Evolutionary conservation across 164 flowering plant species (phyloP), one percentile per base, ranked within the genome.

Genomic region (Dillenia turbinata): DNA sequence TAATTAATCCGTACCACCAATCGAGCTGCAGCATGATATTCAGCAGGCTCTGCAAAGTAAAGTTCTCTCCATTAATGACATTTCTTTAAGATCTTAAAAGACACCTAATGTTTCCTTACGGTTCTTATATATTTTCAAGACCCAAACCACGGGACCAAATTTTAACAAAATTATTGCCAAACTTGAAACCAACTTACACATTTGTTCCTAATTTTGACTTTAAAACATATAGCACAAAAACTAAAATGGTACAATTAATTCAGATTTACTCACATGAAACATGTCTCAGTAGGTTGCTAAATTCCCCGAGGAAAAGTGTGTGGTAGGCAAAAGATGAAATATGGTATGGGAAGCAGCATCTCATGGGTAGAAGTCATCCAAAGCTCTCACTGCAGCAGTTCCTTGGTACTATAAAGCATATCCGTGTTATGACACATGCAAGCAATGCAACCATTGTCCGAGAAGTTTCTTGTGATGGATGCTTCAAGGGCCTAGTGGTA

Each of bases 271-370:
- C 68, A 90, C 97, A 61, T 94, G 98, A 70, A 94, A 94, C 98
- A 94, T 94, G 64, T 94, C 97, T 97, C 98, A 94, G 58, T 97
- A 24, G 98, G 97, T 56, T 81, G 95, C 98, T 94, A 69, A 94
- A 86, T 65, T 94, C 98, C n/a, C 98, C 96, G 1, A 94, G 92
- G 79, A 94, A 94, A 9, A 94, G 75, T 3, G 89, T 77, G 71
- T 94, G 91, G 71, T 94, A 94, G n/a, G 92, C 95, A 48, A 94
- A 97, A 0, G 97, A 85, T 0, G 98, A 86, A 8, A 94, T 85
- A 94, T 89, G 59, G 98, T 90, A 77, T 91, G 98, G 6, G 98
- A 91, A 65, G 96, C 96, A 46, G 97, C 97, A 54, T 94, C 98
- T 9, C 82, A 76, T 16, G 98, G 98, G 70, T 76, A 94, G 63